phyloP scores from a whole-genome alignment of 352 stramenopile species.

The Pythium plurisporium region DNA sequence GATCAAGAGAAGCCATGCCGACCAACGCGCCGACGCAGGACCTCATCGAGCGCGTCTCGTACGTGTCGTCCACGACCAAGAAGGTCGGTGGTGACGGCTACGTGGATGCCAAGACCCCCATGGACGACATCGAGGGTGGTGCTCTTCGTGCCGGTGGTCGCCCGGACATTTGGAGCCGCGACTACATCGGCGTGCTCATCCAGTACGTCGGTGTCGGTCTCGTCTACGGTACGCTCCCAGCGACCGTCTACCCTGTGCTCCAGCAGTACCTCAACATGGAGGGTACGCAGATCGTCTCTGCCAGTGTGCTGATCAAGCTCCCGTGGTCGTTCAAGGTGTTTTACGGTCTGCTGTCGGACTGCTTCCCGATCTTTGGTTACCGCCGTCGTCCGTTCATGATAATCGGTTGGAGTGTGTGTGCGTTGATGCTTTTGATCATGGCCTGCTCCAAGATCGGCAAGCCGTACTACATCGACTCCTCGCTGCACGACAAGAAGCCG shows the following conservation, averaged over 20 bases:
- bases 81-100: no score
- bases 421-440: no score
- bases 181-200: constrained; percentile 15
- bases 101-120: no score
- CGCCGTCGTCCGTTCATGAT: constrained; percentile 56
- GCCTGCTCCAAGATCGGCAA: no score
- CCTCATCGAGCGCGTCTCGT: no score
- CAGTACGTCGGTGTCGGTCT: constrained; percentile 18
- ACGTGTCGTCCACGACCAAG: no score
- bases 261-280: constrained; percentile 31
- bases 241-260: constrained; percentile 24
- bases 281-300: constrained; percentile 21
- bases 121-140: no score
- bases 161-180: constrained; percentile 13
- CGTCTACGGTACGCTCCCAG: constrained; percentile 16
- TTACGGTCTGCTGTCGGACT: constrained; percentile 28
- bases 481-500: constrained; percentile 14
- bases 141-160: no score
- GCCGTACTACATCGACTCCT: constrained; percentile 45
- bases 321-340: constrained; percentile 33
- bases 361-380: constrained; percentile 53
- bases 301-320: constrained; percentile 16
- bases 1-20: no score
- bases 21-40: no score
- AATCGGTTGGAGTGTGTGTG: constrained; percentile 41